These are phyloP conservation scores for Davidsoniella eucalypti DNA, from an alignment of 2,329 filamentous ascomycete genomes.

Conservation along the genomic window DNA sequence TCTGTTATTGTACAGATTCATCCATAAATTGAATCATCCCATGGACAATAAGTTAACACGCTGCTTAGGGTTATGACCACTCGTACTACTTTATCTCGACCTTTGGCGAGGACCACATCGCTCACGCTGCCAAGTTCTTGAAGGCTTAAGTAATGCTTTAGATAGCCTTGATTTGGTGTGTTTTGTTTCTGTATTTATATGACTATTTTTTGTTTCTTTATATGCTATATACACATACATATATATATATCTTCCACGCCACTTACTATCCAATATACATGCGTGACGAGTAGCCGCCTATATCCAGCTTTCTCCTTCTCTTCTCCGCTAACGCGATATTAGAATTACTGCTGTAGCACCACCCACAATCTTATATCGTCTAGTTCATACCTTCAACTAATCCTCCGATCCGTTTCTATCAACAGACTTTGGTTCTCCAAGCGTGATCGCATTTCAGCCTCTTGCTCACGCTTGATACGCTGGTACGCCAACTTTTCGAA, in stretches of 20 bases:
- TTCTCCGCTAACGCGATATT: no score
- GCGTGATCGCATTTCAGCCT: constrained; percentile 32
- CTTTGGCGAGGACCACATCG: constrained; percentile 80
- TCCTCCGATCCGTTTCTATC: constrained; percentile 28
- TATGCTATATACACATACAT: no score
- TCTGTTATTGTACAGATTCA: not conserved
- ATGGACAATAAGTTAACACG: not conserved
- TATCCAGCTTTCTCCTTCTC: no score
- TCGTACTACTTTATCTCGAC: constrained; percentile 93
- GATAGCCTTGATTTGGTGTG: not conserved
- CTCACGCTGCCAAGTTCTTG: constrained; percentile 78
- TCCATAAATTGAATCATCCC: not conserved
- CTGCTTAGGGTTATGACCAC: constrained; percentile 70
- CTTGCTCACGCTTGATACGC: constrained; percentile 53
- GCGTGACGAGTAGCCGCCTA: no score
- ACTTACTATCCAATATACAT: no score
- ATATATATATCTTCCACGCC: no score
- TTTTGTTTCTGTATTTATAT: not conserved
- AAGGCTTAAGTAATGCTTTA: constrained; percentile 12
- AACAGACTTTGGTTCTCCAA: constrained; percentile 25
- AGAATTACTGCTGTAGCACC: no score
- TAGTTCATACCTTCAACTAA: constrained; percentile 26
- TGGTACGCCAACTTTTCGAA: constrained; percentile 81
- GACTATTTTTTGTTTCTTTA: not conserved
- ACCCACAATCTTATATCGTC: no score